Evolutionary conservation across 1,284 basidiomycete species (phyloP).

Genomic region (Ganoderma sinense): DNA sequence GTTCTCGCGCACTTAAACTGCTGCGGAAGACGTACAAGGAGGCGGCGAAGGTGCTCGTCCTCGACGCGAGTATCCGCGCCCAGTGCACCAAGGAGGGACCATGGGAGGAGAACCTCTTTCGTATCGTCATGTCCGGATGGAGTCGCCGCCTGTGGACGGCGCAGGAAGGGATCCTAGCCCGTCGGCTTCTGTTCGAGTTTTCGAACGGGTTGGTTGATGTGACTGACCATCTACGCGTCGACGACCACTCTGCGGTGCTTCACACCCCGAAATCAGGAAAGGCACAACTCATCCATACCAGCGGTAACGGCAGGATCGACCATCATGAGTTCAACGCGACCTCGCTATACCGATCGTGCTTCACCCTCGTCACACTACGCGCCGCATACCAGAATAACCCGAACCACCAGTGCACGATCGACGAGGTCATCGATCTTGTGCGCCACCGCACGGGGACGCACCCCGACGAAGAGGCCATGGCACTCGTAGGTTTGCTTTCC

Average conservation of each 20-base stretch:
- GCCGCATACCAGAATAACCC: neutral
- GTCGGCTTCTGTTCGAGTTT: constrained; percentile 16
- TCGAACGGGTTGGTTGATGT: constrained; percentile 11
- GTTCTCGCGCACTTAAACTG: constrained; percentile 22
- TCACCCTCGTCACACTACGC: neutral
- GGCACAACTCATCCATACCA: neutral
- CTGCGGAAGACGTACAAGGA: constrained; percentile 26
- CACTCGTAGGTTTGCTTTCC: constrained; percentile 9
- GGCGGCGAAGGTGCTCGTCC: constrained; percentile 21
- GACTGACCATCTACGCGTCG: neutral
- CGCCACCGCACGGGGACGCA: constrained; percentile 7
- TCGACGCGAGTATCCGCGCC: constrained; percentile 21
- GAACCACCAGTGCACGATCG: neutral
- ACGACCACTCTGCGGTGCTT: neutral
- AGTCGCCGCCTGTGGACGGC: constrained; percentile 23
- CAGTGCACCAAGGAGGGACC: neutral
- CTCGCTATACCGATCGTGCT: constrained; percentile 4
- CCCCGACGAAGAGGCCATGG: constrained; percentile 13
- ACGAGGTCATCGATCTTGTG: constrained; percentile 6
- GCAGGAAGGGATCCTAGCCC: constrained; percentile 21
- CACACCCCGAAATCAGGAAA: neutral
- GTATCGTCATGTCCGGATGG: constrained; percentile 26
- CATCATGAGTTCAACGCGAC: neutral
- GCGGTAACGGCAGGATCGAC: neutral
- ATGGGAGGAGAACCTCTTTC: constrained; percentile 19